Conservation (phyloP, 176 grass and related monocot genomes). For the Canna indica region DNA sequence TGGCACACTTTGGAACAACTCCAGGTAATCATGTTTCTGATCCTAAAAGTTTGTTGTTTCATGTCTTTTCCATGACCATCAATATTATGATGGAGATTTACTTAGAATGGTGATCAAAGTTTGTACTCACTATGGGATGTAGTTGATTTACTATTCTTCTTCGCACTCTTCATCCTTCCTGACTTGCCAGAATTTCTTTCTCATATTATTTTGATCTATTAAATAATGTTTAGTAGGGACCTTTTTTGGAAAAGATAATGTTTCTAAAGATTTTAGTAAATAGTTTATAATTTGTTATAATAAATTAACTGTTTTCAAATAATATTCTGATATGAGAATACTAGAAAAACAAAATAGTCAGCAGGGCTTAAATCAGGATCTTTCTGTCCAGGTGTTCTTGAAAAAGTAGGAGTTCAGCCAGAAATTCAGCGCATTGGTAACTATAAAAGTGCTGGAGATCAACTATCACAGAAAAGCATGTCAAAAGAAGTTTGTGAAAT, state of each 20-base stretch:
- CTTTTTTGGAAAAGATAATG: not conserved
- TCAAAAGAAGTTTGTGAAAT: constrained; percentile 94
- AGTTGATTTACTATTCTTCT: no score
- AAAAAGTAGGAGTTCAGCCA: constrained; percentile 83
- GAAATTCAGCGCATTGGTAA: constrained; percentile 86
- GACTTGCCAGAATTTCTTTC: not conserved
- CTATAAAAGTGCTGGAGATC: constrained; percentile 94
- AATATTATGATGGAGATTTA: no score
- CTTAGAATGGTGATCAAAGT: no score
- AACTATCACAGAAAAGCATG: constrained; percentile 63
- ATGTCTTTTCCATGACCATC: no score
- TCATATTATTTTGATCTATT: not conserved
- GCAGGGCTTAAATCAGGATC: not conserved
- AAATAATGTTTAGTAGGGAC: not conserved
- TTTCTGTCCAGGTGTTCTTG: constrained; percentile 47
- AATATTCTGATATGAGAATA: not conserved
- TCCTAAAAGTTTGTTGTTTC: no score
- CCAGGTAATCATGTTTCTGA: no score
- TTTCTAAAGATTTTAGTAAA: not conserved
- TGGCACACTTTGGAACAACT: no score
- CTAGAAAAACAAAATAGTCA: not conserved
- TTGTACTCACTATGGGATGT: no score
- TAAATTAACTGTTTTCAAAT: not conserved
- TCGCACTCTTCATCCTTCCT: no score
- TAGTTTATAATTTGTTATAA: not conserved